Percentiles rank a stretch among this genome's conserved stretches.
Conservation (phyloP, 2,329 filamentous ascomycete species). For the Nemania bipapillata region DNA sequence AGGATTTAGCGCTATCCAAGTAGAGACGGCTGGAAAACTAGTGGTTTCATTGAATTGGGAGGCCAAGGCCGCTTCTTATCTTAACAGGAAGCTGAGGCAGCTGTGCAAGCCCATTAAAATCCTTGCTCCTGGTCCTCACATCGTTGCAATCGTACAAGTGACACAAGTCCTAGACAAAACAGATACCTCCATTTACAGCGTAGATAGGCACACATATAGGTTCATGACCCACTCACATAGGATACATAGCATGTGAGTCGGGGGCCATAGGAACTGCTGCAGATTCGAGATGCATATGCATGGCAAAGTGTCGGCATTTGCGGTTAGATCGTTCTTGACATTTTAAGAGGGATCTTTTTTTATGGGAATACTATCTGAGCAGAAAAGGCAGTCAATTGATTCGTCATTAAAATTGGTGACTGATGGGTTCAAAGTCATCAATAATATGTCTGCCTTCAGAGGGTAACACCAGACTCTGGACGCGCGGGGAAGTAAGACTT, state of each 20-base stretch:
- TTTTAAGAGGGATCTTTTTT: background rate
- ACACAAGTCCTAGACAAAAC: background rate
- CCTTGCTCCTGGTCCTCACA: background rate
- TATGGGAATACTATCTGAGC: background rate
- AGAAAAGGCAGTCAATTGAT: conserved; percentile 18
- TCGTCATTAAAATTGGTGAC: background rate
- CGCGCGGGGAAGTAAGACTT: conserved; percentile 4
- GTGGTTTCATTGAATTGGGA: background rate
- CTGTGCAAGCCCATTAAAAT: conserved; percentile 17
- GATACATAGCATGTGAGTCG: conserved; percentile 18
- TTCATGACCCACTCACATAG: conserved; percentile 15
- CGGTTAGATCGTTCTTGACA: conserved; percentile 9
- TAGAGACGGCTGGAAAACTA: background rate
- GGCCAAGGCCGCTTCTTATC: conserved; percentile 21
- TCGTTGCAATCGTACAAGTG: background rate
- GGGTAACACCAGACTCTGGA: conserved; percentile 4
- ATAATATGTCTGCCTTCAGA: conserved; percentile 10
- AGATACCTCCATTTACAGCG: background rate
- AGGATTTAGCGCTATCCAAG: background rate
- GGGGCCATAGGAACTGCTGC: conserved; percentile 8
- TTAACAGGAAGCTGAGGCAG: conserved; percentile 33
- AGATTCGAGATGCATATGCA: conserved; percentile 36
- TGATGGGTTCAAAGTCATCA: background rate
- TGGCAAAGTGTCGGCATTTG: conserved; percentile 24
- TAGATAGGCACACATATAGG: background rate